Base-by-base conservation (phyloP, 2,329 filamentous ascomycete species). In the Metarhizium album region DNA sequence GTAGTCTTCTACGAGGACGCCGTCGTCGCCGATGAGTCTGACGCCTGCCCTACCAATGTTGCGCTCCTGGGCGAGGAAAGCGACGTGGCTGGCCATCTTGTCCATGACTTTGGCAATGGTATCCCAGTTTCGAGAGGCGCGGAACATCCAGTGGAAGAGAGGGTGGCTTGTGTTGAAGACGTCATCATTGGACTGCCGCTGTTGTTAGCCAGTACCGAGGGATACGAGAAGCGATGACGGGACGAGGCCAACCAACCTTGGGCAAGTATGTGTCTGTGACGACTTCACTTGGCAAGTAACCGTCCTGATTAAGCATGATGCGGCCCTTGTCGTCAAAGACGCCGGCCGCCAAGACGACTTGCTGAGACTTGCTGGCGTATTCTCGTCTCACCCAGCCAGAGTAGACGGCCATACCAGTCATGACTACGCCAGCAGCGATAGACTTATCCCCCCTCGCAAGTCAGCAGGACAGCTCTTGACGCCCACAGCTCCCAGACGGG, bases 121-220 rank as follows among this genome's bases (percentile, higher is more conserved):
- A 7, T 69, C 63, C 90, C 90, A 95, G 64, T 90, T 85, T 52
- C 83, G 78, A 6, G 86, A 87, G 2, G 88, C 86, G 51, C 86
- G 80, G 62, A 87, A 94, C 60, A 93, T 84, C 90, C 90, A 95
- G 47, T 90, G 81, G 66, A 93, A 95, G 2, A 90, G 80, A 0
- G 86, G 80, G 62, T 95, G 88, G 0, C 80, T 79, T 23, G 82
- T 82, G 51, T 82, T 82, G 60, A 95, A 90, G 14, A 83, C 79
- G 53, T 94, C 87, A 42, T 49, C 35, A 35, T 62, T 50, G 57
- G 58, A 42, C 48, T 52, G n/a, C 22, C 7, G 3, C 7, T 43
- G 14, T 31, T 18, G 37, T 40, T 9, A 29, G 27, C 11, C 27
- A 22, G 16, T 3, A 20, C 3, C 5, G 37, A 40, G 23, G n/a